A percentile compares a stretch with the other conserved stretches of the same genome.
Conservation (phyloP, 202 grass and related monocot species). For the Schoenoplectus tabernaemontani region DNA sequence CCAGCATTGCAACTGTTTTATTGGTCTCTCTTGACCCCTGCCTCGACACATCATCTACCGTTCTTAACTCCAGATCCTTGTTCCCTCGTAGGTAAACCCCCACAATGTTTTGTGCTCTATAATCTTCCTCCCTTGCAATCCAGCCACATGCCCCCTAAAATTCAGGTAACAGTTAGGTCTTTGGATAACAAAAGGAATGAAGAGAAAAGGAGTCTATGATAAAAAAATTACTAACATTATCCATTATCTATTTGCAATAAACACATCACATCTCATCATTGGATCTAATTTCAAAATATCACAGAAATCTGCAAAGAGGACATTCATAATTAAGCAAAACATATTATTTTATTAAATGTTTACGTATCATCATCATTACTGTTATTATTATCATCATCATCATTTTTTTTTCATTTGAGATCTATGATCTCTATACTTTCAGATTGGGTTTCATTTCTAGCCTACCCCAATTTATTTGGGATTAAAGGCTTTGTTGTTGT, state of each 20-base stretch:
- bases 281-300: not conserved
- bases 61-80: slow-evolving; percentile 39
- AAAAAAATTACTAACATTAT: not conserved
- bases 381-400: too few species aligned
- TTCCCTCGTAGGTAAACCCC: slow-evolving; percentile 51
- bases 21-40: slow-evolving; percentile 37
- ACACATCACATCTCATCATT: not conserved
- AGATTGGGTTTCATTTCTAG: too few species aligned
- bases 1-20: slow-evolving; percentile 52
- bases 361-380: not conserved
- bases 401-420: too few species aligned
- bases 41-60: slow-evolving; percentile 54
- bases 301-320: not conserved
- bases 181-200: not conserved
- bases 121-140: slow-evolving; percentile 29
- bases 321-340: not conserved
- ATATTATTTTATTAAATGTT: not conserved
- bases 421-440: too few species aligned
- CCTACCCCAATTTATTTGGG: too few species aligned
- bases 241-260: not conserved
- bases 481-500: too few species aligned
- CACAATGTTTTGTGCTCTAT: slow-evolving; percentile 13
- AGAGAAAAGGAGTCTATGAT: not conserved
- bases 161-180: not conserved
- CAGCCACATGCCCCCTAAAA: slow-evolving; percentile 28